These are phyloP conservation scores for Pseudopithomyces chartarum DNA, from an alignment of 2,329 filamentous ascomycete genomes.

Conservation along the genomic window DNA sequence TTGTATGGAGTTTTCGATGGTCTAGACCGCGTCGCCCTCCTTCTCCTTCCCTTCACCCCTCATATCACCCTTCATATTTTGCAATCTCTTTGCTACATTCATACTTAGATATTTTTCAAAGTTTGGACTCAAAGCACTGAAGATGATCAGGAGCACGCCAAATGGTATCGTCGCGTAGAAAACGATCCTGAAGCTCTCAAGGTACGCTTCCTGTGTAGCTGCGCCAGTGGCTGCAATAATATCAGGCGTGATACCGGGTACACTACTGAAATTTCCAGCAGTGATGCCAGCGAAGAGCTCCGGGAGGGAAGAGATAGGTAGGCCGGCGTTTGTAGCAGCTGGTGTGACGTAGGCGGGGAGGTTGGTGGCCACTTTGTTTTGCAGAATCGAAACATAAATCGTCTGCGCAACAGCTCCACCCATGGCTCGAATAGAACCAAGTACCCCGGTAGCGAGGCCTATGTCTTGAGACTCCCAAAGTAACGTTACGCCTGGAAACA, in stretches of 20 bases:
- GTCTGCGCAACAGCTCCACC: slow-evolving; percentile 26
- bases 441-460: slow-evolving; percentile 35
- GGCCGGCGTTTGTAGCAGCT: slow-evolving; percentile 29
- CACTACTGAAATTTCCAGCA: slow-evolving; percentile 25
- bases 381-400: slow-evolving; percentile 39
- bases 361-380: slow-evolving; percentile 31
- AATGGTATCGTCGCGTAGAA: slow-evolving; percentile 35
- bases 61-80: slow-evolving; percentile 17
- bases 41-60: slow-evolving; percentile 22
- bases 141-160: slow-evolving; percentile 25
- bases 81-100: slow-evolving; percentile 33
- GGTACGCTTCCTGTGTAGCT: slow-evolving; percentile 49
- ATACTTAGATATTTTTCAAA: slow-evolving; percentile 28
- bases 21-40: slow-evolving; percentile 23
- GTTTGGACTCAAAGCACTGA: slow-evolving; percentile 23
- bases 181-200: slow-evolving; percentile 23
- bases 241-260: slow-evolving; percentile 31
- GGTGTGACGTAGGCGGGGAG: slow-evolving; percentile 33
- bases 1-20: not conserved
- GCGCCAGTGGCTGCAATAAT: slow-evolving; percentile 37
- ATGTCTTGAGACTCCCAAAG: slow-evolving; percentile 41
- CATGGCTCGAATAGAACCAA: slow-evolving; percentile 36
- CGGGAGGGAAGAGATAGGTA: slow-evolving; percentile 26
- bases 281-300: slow-evolving; percentile 31
- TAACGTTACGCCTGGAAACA: slow-evolving; percentile 31